phyloP scores from a whole-genome alignment of 768 basidiomycete species.

The Hygrophorus russula region DNA sequence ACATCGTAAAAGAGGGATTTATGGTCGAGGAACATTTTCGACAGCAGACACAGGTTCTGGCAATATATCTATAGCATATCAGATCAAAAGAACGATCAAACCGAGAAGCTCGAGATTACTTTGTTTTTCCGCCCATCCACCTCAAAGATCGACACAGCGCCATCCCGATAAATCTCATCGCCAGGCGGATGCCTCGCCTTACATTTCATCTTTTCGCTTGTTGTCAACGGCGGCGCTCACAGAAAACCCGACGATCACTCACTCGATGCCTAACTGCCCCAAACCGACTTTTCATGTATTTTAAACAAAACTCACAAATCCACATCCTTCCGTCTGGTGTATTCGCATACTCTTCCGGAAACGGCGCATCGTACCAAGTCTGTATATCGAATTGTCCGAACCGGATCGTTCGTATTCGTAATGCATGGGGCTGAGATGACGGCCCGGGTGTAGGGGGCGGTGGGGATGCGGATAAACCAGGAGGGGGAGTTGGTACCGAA shows the following conservation, averaged over 20 bases:
- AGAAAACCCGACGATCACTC: conserved; percentile 17
- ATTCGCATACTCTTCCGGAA: conserved; percentile 92
- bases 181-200: conserved; percentile 92
- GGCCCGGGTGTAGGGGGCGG: conserved; percentile 27
- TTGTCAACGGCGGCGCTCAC: background rate
- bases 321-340: conserved; percentile 88
- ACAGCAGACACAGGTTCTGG: conserved; percentile 93
- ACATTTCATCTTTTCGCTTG: conserved; percentile 69
- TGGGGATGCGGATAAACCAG: conserved; percentile 25
- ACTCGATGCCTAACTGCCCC: conserved; percentile 80
- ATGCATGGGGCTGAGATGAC: conserved; percentile 23
- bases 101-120: conserved; percentile 24
- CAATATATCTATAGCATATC: conserved; percentile 72
- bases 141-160: conserved; percentile 83
- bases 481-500: conserved; percentile 24
- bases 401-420: conserved; percentile 79
- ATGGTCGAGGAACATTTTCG: conserved; percentile 98
- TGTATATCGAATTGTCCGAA: conserved; percentile 89
- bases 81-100: conserved; percentile 4
- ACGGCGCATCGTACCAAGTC: conserved; percentile 99
- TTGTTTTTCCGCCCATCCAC: conserved; percentile 98
- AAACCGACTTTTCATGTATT: conserved; percentile 94
- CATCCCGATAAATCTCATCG: conserved; percentile 95
- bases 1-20: conserved; percentile 99
- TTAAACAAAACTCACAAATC: conserved; percentile 97